Percentiles rank a stretch among this genome's conserved stretches.
phyloP scores from a whole-genome alignment of 208 protist species.

The Acanthamoeba lugdunensis region DNA sequence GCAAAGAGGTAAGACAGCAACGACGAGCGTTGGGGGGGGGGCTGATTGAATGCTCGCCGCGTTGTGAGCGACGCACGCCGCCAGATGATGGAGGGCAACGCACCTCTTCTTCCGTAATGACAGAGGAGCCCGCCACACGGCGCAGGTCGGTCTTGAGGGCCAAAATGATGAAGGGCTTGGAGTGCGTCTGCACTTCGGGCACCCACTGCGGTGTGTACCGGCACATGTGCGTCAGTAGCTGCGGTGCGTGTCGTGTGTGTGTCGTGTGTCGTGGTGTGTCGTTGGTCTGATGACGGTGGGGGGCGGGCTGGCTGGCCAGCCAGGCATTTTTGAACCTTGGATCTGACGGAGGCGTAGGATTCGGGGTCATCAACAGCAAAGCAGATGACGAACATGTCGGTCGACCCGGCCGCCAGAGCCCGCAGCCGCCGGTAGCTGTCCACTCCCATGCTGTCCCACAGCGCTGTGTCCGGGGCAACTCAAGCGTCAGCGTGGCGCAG shows the following conservation, averaged over 20 bases:
- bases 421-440: background rate
- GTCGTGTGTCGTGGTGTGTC: too few relatives aligned
- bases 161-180: background rate
- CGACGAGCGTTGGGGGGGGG: background rate
- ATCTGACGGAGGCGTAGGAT: background rate
- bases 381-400: constrained; percentile 1
- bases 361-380: background rate
- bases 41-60: too few relatives aligned
- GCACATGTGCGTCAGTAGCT: background rate
- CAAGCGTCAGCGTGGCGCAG: background rate
- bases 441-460: background rate
- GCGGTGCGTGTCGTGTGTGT: background rate
- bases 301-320: background rate
- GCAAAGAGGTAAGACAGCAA: background rate
- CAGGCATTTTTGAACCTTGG: background rate
- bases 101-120: background rate
- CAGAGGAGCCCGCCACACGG: background rate
- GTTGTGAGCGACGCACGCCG: background rate
- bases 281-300: too few relatives aligned
- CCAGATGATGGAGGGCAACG: background rate
- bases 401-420: background rate
- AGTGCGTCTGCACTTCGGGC: background rate
- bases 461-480: background rate
- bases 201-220: background rate
- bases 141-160: background rate